These are phyloP conservation scores for Clavispora asparagi DNA, from an alignment of 805 yeast species.

Conservation along the genomic window DNA sequence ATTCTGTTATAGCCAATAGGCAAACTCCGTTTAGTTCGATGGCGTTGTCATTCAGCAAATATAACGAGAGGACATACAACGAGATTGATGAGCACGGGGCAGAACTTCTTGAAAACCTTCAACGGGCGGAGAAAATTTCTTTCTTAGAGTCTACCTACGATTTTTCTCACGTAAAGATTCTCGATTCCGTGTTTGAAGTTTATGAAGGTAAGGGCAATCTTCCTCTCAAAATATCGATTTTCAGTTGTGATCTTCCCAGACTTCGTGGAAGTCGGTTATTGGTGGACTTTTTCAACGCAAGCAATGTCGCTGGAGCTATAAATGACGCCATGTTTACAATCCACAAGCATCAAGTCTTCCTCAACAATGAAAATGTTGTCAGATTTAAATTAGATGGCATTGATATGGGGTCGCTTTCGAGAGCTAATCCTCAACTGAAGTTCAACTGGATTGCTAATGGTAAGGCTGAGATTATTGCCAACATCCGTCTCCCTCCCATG, in stretches of 20 bases:
- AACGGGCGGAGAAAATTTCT: conserved; percentile 1
- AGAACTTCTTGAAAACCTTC: conserved; percentile 11
- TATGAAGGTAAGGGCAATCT: conserved; percentile 16
- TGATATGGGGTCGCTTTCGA: conserved; percentile 29
- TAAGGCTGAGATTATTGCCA: conserved; percentile 58
- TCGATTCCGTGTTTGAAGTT: conserved; percentile 45
- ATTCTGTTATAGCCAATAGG: conserved; percentile 13
- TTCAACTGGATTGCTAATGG: conserved; percentile 74
- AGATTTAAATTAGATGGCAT: conserved; percentile 40
- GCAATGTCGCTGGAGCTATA: conserved; percentile 66
- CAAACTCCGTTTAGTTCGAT: conserved; percentile 31
- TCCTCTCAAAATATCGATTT: conserved; percentile 50
- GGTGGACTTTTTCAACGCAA: conserved; percentile 65
- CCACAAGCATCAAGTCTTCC: conserved; percentile 62
- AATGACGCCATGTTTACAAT: conserved; percentile 72
- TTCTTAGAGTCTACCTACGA: conserved; percentile 30
- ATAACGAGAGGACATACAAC: conserved; percentile 27
- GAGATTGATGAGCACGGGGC: conserved; percentile 23
- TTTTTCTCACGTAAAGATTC: conserved; percentile 39
- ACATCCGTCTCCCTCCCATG: conserved; percentile 58
- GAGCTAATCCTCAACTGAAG: conserved; percentile 32
- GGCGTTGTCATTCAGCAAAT: conserved; percentile 18
- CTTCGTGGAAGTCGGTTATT: conserved; percentile 54
- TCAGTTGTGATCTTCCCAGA: conserved; percentile 60
- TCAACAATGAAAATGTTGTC: conserved; percentile 21